These are phyloP conservation scores for Sechiopsis laciniata DNA, from an alignment of 306 rosid genomes.

Conservation along the genomic window DNA sequence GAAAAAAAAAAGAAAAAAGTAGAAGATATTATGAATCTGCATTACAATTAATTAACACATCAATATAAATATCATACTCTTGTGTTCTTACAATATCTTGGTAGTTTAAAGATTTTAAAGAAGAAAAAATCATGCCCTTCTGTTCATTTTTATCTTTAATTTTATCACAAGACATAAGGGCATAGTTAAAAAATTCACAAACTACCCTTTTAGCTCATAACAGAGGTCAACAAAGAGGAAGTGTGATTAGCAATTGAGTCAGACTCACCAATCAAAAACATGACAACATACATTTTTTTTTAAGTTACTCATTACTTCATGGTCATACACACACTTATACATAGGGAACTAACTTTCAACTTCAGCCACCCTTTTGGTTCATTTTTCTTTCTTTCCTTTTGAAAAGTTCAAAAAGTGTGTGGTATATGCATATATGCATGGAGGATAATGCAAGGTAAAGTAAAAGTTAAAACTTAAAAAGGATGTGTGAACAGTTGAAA, in stretches of 20 bases:
- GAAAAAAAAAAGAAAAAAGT: too few species aligned
- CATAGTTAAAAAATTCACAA: not conserved
- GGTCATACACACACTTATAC: too few species aligned
- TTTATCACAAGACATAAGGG: not conserved
- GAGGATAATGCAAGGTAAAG: not conserved
- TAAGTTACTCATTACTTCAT: too few species aligned
- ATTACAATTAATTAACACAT: not conserved
- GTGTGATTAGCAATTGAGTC: not conserved
- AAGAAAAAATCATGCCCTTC: not conserved
- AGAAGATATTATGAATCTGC: not conserved
- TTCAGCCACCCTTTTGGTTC: not conserved
- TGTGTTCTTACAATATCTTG: not conserved
- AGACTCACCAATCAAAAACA: not conserved
- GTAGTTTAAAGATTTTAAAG: not conserved
- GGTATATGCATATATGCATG: too few species aligned
- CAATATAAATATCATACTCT: not conserved
- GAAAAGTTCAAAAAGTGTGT: not conserved
- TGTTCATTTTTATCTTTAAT: not conserved
- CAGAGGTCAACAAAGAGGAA: not conserved
- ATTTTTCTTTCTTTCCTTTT: not conserved
- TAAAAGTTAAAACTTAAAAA: not conserved
- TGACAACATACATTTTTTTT: too few species aligned
- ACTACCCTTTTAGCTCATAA: not conserved
- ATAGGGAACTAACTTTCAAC: conserved; percentile 2
- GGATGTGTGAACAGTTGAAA: conserved; percentile 11